These are phyloP conservation scores for Trichoderma hamatum DNA, from an alignment of 2,329 filamentous ascomycete genomes.

Conservation along the genomic window DNA sequence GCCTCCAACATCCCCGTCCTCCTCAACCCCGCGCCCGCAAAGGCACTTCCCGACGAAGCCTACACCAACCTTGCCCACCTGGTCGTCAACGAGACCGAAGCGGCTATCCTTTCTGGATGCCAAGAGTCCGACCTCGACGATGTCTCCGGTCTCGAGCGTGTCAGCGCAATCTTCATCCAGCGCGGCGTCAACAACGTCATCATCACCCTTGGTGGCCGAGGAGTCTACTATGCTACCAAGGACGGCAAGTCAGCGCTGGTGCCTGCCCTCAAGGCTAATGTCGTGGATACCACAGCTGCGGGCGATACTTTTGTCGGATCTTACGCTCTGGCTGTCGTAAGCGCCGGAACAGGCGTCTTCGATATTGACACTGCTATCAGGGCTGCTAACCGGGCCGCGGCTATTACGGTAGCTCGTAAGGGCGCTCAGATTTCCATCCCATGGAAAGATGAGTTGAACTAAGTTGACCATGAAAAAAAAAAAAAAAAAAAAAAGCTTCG, in stretches of 20 bases:
- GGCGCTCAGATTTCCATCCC: constrained; percentile 51
- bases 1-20: constrained; percentile 62
- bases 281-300: constrained; percentile 91
- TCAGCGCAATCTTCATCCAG: constrained; percentile 64
- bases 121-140: constrained; percentile 53
- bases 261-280: constrained; percentile 67
- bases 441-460: constrained; percentile 48
- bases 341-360: constrained; percentile 43
- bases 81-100: constrained; percentile 90
- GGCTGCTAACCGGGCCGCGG: constrained; percentile 56
- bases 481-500: not conserved
- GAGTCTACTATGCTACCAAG: constrained; percentile 67
- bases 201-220: constrained; percentile 80
- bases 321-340: constrained; percentile 75
- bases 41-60: constrained; percentile 65
- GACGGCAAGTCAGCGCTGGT: constrained; percentile 52
- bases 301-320: constrained; percentile 93
- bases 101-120: constrained; percentile 68
- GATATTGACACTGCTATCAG: constrained; percentile 59
- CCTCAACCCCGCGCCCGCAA: constrained; percentile 83
- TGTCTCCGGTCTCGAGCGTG: constrained; percentile 47
- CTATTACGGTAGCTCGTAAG: constrained; percentile 47
- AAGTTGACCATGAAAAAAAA: constrained; percentile 26
- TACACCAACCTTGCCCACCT: constrained; percentile 74
- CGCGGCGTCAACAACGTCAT: constrained; percentile 76